A percentile compares a stretch with the other conserved stretches of the same genome.
Conservation (phyloP, 2,329 filamentous ascomycete genomes). For the Penicillium sp. region DNA sequence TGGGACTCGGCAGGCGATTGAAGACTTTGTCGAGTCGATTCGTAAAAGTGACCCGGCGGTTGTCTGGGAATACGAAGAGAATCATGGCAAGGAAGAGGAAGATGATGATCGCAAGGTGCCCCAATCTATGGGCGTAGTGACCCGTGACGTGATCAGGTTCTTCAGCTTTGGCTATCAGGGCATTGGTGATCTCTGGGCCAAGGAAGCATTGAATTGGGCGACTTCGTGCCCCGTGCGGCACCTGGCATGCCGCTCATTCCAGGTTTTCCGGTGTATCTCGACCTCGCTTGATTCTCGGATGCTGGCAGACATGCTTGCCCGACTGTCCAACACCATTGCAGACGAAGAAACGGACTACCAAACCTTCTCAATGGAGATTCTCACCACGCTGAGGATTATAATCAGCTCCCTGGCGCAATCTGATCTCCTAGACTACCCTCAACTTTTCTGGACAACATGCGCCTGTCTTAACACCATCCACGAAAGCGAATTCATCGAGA, state of each 20-base stretch:
- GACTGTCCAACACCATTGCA: constrained; percentile 93
- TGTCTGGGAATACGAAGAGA: constrained; percentile 92
- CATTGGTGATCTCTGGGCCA: constrained; percentile 86
- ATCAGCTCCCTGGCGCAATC: constrained; percentile 77
- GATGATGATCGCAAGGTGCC: constrained; percentile 76
- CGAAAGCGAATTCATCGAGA: constrained; percentile 89
- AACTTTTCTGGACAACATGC: constrained; percentile 96
- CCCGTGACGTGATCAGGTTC: constrained; percentile 74
- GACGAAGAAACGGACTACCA: constrained; percentile 93
- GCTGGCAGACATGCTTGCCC: constrained; percentile 93
- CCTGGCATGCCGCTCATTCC: constrained; percentile 92
- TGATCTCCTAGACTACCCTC: constrained; percentile 81
- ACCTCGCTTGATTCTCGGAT: constrained; percentile 87
- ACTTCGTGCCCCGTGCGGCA: constrained; percentile 94
- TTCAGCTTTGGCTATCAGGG: constrained; percentile 80
- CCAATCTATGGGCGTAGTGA: constrained; percentile 78
- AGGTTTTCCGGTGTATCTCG: constrained; percentile 90
- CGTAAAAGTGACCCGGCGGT: constrained; percentile 78
- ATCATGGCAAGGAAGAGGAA: constrained; percentile 69
- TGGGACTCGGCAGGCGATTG: constrained; percentile 69
- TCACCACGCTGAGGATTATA: constrained; percentile 88
- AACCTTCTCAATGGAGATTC: constrained; percentile 94
- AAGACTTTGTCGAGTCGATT: constrained; percentile 82
- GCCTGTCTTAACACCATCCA: constrained; percentile 96
- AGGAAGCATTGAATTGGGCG: constrained; percentile 87